Evolutionary conservation across 805 yeast species (phyloP), one percentile per base, ranked within the genome.

Genomic region (Brettanomyces nanus): DNA sequence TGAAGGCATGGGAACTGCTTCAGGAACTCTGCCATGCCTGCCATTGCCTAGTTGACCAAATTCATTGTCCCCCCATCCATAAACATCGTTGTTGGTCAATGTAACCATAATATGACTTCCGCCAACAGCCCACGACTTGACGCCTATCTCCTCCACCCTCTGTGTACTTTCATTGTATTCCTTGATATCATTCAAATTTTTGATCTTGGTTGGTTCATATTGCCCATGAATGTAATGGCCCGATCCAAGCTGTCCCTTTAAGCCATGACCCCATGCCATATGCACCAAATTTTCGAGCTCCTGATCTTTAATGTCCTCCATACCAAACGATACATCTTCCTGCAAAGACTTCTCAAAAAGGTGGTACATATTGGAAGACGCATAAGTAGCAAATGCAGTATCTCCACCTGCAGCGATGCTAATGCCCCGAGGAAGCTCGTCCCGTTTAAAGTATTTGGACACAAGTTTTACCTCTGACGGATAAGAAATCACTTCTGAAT

Each of bases 1-100:
- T 15, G 68, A 62, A 5, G 86, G 85, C 22, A 78, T 53, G 6
- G 61, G 54, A 1, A 57, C 37, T 1, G 92, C 90, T 43, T 62
- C 63, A 21, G 77, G 64, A 15, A 68, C 56, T 53, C 81, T 80
- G 42, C 71, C 70, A 30, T 71, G 66, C 51, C 81, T 82, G 21
- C 95, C 95, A 51, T 78, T 85, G 10, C 95, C 96, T 31, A 85
- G 67, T 61, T 90, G 96, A 19, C 90, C 95, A 48, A 46, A 65
- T 51, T 77, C 82, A 58, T 89, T 90, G 31, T 77, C 80, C 19
- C 98, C 98, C 86, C 95, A 86, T 4, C 64, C 71, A 28, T 80
- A 55, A 17, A 86, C 80, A 51, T 81, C 86, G 17, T 71, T 71
- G 43, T 80, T 80, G 30, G 66, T 58, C 40, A 83, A 60, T 7